Percentiles rank a stretch among this genome's conserved stretches.
These are phyloP conservation scores for Clathrospora elynae DNA, from an alignment of 2,329 filamentous ascomycete genomes.

Conservation along the genomic window DNA sequence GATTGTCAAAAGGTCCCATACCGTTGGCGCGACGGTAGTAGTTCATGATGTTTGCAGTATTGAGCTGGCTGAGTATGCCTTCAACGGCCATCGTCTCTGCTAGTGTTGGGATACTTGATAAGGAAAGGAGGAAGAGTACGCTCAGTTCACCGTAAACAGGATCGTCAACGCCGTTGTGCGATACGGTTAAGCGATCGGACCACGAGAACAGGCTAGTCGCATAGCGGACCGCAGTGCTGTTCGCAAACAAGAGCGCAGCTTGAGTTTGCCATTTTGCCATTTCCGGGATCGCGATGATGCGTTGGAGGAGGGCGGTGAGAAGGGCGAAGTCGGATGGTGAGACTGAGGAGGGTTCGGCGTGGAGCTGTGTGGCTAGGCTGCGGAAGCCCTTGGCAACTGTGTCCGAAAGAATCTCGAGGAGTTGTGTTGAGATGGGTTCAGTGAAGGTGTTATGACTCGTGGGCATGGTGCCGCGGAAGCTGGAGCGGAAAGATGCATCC, in stretches of 20 bases:
- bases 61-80: slow-evolving; percentile 77
- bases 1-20: slow-evolving; percentile 79
- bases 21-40: slow-evolving; percentile 71
- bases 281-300: slow-evolving; percentile 76
- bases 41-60: slow-evolving; percentile 77
- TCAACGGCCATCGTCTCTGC: slow-evolving; percentile 91
- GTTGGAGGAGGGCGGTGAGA: slow-evolving; percentile 85
- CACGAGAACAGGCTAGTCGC: slow-evolving; percentile 90
- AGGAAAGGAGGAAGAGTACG: slow-evolving; percentile 82
- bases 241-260: slow-evolving; percentile 57
- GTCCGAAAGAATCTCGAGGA: slow-evolving; percentile 79
- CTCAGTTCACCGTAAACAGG: slow-evolving; percentile 94
- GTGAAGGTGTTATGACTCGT: slow-evolving; percentile 51
- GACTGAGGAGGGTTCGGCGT: slow-evolving; percentile 70
- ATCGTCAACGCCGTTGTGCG: slow-evolving; percentile 64
- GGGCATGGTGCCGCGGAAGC: slow-evolving; percentile 44
- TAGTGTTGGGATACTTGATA: slow-evolving; percentile 78
- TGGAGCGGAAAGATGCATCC: slow-evolving; percentile 37
- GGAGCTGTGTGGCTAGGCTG: slow-evolving; percentile 77
- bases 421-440: slow-evolving; percentile 42
- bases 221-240: slow-evolving; percentile 73
- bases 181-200: slow-evolving; percentile 78
- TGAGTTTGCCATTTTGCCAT: slow-evolving; percentile 66
- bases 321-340: slow-evolving; percentile 82
- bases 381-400: slow-evolving; percentile 84